Percentiles rank a stretch among this genome's conserved stretches.
phyloP scores from a whole-genome alignment of 1,284 basidiomycete genomes.

The Melanopsichium pennsylvanicum region DNA sequence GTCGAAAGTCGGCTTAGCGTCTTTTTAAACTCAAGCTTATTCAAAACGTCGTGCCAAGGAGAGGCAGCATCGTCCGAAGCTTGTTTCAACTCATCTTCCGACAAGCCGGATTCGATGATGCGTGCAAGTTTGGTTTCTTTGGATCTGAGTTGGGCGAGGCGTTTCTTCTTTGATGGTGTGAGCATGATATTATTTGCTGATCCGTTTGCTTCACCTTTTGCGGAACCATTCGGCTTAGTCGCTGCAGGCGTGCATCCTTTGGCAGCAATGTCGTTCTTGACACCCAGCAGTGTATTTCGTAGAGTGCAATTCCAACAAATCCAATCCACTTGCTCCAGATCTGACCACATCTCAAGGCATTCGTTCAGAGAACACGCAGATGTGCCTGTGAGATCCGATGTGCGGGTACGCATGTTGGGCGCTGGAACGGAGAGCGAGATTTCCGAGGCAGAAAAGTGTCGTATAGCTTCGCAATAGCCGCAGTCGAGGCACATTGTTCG shows the following conservation, averaged over 20 bases:
- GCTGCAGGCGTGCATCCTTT: conserved; percentile 1
- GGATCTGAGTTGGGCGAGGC: conserved; percentile 25
- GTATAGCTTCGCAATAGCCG: conserved; percentile 62
- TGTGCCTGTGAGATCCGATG: conserved; percentile 37
- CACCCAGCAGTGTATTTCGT: conserved; percentile 25
- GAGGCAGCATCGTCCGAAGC: conserved; percentile 21
- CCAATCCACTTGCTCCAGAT: conserved; percentile 63
- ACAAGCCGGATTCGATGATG: conserved; percentile 40
- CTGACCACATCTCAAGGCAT: conserved; percentile 53
- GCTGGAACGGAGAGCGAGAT: conserved; percentile 55
- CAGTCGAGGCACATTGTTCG: conserved; percentile 60
- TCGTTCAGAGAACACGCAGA: conserved; percentile 53
- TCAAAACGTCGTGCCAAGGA: conserved; percentile 19
- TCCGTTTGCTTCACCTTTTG: conserved; percentile 18
- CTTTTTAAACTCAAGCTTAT: conserved; percentile 32
- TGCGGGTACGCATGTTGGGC: conserved; percentile 22
- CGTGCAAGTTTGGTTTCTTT: conserved; percentile 22
- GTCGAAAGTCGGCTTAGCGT: conserved; percentile 46
- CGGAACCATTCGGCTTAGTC: conserved; percentile 14
- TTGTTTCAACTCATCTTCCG: conserved; percentile 54
- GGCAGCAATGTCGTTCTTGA: conserved; percentile 17
- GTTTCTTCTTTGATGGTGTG: conserved; percentile 36
- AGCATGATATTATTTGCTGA: conserved; percentile 10
- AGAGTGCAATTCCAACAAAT: conserved; percentile 62
- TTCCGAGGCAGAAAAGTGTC: conserved; percentile 54